phyloP scores from a whole-genome alignment of 257 asterid species.

The Solanum peruvianum region DNA sequence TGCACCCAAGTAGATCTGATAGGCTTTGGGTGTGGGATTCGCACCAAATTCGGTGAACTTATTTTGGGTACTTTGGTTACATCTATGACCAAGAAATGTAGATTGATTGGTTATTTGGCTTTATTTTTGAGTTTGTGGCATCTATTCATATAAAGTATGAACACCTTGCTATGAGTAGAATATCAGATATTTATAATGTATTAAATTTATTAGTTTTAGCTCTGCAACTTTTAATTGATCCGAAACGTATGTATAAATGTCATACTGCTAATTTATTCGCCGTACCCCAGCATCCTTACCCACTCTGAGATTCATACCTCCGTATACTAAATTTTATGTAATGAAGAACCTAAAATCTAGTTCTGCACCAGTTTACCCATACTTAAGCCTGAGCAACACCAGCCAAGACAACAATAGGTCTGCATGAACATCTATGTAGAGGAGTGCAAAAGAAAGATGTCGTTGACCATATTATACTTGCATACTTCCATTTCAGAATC shows the following conservation, averaged over 20 bases:
- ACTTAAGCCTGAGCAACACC: neutral
- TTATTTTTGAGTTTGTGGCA: neutral
- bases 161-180: neutral
- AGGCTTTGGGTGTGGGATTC: neutral
- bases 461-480: neutral
- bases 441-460: neutral
- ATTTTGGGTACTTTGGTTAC: neutral
- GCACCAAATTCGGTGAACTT: neutral
- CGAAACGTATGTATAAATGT: neutral
- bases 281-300: neutral
- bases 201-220: neutral
- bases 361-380: neutral
- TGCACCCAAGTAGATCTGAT: neutral
- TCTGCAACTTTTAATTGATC: neutral
- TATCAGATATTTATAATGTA: neutral
- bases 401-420: neutral
- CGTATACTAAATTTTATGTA: neutral
- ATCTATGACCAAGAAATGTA: neutral
- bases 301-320: neutral
- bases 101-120: neutral
- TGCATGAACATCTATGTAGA: neutral
- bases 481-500: neutral
- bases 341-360: neutral
- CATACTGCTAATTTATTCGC: neutral
- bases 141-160: neutral